These are phyloP conservation scores for Elsinoe perseae DNA, from an alignment of 2,329 filamentous ascomycete genomes.

Conservation along the genomic window DNA sequence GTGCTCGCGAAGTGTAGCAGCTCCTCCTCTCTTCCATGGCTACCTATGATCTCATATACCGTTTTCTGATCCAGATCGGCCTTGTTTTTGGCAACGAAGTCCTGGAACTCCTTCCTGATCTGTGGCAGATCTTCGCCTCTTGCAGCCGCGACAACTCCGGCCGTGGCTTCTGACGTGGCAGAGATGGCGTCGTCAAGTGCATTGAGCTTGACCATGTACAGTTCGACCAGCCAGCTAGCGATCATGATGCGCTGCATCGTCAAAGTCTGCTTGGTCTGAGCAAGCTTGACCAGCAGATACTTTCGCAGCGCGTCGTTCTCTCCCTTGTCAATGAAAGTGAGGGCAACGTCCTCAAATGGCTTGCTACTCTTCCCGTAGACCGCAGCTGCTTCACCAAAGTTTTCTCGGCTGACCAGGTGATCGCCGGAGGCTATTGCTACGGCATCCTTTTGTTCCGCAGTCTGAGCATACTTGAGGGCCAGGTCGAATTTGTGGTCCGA, in stretches of 20 bases:
- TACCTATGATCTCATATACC: conserved; percentile 90
- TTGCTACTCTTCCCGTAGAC: conserved; percentile 95
- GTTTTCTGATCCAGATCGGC: conserved; percentile 82
- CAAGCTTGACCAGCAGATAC: conserved; percentile 79
- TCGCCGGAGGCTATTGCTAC: conserved; percentile 90
- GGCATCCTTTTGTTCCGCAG: conserved; percentile 73
- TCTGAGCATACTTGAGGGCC: conserved; percentile 77
- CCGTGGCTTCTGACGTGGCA: conserved; percentile 73
- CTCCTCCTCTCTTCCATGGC: conserved; percentile 88
- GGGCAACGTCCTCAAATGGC: conserved; percentile 89
- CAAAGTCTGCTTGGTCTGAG: conserved; percentile 69
- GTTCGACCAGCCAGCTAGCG: conserved; percentile 86
- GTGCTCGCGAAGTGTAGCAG: conserved; percentile 83
- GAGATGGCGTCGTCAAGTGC: conserved; percentile 89
- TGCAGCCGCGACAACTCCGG: conserved; percentile 53
- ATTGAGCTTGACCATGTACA: conserved; percentile 97
- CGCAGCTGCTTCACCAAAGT: conserved; percentile 75
- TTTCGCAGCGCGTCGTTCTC: conserved; percentile 86
- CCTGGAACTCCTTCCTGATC: conserved; percentile 73
- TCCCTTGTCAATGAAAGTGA: conserved; percentile 80
- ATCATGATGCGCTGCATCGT: conserved; percentile 95
- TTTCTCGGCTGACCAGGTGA: conserved; percentile 70
- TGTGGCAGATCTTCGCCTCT: conserved; percentile 62
- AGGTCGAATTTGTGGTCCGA: conserved; percentile 79
- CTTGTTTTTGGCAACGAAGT: conserved; percentile 81